A percentile compares a stretch with the other conserved stretches of the same genome.
These are phyloP conservation scores for Mallotus repandus DNA, from an alignment of 441 rosid species.

Conservation along the genomic window DNA sequence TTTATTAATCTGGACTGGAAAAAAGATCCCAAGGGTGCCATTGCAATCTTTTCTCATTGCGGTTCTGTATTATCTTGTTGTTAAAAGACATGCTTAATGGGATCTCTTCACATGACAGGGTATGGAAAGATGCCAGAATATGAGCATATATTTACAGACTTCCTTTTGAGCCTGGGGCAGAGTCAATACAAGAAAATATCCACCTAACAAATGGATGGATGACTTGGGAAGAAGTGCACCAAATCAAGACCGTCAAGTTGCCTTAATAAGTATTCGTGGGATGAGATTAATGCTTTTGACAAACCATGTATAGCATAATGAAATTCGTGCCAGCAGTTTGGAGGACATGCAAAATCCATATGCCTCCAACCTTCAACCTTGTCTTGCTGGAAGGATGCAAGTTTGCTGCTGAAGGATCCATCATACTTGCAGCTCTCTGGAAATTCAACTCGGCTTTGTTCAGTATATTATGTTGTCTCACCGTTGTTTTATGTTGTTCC, in stretches of 20 bases:
- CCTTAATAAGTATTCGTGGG: constrained; percentile 21
- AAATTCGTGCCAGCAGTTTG: constrained; percentile 21
- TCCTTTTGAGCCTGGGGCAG: constrained; percentile 53
- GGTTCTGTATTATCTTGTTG: not conserved
- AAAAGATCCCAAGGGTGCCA: too few species aligned
- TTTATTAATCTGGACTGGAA: not conserved
- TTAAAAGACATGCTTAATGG: not conserved
- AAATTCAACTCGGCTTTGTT: constrained; percentile 21
- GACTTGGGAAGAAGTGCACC: not conserved
- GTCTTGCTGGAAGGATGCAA: constrained; percentile 25
- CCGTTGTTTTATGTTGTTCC: not conserved
- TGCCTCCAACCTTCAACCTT: constrained; percentile 23
- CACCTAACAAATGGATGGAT: constrained; percentile 16
- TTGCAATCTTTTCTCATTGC: not conserved
- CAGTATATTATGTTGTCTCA: constrained; percentile 13
- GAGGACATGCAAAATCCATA: constrained; percentile 16
- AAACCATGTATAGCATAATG: constrained; percentile 8
- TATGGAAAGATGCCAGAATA: constrained; percentile 72
- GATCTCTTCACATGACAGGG: constrained; percentile 40
- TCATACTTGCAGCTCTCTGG: constrained; percentile 12
- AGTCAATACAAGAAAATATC: constrained; percentile 52
- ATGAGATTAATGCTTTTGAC: not conserved
- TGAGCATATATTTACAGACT: constrained; percentile 62
- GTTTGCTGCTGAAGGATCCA: constrained; percentile 12
- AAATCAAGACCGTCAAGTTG: constrained; percentile 4